Conservation (phyloP, 2,329 filamentous ascomycete genomes). For the Cercospora janseana region DNA sequence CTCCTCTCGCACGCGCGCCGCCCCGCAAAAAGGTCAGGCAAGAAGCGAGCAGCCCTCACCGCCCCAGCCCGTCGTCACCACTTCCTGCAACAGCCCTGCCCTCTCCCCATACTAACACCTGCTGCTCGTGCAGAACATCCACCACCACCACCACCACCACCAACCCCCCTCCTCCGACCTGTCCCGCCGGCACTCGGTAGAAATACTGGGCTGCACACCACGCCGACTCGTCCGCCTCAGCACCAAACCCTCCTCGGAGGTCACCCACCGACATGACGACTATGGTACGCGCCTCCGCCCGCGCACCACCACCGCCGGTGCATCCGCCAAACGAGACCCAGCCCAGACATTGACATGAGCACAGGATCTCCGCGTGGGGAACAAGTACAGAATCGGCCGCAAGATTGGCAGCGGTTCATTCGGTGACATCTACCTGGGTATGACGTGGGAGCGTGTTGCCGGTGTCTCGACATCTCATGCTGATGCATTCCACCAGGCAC, state of each 20-base stretch:
- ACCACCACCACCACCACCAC: conserved; percentile 1
- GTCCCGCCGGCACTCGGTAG: conserved; percentile 28
- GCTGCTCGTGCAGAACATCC: neutral
- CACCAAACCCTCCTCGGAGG: conserved; percentile 29
- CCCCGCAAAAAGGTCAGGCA: conserved; percentile 11
- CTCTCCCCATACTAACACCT: neutral
- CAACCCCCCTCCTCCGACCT: neutral
- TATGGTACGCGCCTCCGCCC: conserved; percentile 54
- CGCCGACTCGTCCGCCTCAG: conserved; percentile 16
- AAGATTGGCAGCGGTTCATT: conserved; percentile 98
- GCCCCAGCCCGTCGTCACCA: conserved; percentile 2
- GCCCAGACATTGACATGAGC: conserved; percentile 37
- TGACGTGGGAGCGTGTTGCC: conserved; percentile 30
- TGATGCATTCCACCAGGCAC: conserved; percentile 64
- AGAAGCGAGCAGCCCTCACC: conserved; percentile 8
- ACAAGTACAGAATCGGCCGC: conserved; percentile 98
- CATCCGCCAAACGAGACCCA: conserved; percentile 29
- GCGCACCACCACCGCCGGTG: conserved; percentile 17
- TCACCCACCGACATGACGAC: conserved; percentile 55
- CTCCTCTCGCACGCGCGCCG: neutral
- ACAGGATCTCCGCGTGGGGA: conserved; percentile 96
- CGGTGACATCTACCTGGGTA: conserved; percentile 93
- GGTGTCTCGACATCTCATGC: neutral
- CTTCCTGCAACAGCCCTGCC: conserved; percentile 1
- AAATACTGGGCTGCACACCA: conserved; percentile 29